Evolutionary conservation across 495 filamentous ascomycete species (phyloP).

Genomic region (Glonium stellatum): DNA sequence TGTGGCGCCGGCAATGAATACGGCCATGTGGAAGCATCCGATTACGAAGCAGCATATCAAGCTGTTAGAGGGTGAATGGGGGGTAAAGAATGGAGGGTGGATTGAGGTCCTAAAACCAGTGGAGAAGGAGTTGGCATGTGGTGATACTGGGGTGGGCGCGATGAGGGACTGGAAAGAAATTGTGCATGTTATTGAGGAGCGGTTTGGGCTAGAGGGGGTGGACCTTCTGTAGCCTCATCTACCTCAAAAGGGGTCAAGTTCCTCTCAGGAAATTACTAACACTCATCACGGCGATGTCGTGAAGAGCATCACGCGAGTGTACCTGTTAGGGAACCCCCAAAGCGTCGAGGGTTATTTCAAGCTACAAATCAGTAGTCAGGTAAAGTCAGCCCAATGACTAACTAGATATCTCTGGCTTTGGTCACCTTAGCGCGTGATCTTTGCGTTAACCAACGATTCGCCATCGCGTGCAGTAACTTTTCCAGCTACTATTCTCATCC

Average conservation of each 20-base stretch:
- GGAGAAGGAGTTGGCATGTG: constrained; percentile 71
- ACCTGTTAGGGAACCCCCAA: not conserved
- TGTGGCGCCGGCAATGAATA: constrained; percentile 75
- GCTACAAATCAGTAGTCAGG: no score
- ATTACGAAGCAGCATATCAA: constrained; percentile 63
- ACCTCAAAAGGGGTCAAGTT: not conserved
- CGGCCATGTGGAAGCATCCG: constrained; percentile 84
- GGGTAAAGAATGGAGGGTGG: constrained; percentile 55
- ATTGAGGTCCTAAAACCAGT: constrained; percentile 63
- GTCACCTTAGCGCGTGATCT: no score
- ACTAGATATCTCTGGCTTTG: no score
- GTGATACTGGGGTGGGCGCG: constrained; percentile 67
- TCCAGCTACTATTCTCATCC: no score
- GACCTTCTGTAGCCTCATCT: not conserved
- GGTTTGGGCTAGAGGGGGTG: not conserved
- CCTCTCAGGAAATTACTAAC: no score
- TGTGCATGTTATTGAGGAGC: constrained; percentile 37
- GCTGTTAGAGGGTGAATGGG: constrained; percentile 70
- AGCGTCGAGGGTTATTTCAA: no score
- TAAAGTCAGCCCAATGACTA: no score
- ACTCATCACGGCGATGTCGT: not conserved
- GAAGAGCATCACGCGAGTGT: not conserved
- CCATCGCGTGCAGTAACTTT: no score
- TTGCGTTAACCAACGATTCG: no score
- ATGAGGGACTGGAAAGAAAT: constrained; percentile 76